Evolutionary conservation across 345 rosid species (phyloP).

Genomic region (Linum lewisii): DNA sequence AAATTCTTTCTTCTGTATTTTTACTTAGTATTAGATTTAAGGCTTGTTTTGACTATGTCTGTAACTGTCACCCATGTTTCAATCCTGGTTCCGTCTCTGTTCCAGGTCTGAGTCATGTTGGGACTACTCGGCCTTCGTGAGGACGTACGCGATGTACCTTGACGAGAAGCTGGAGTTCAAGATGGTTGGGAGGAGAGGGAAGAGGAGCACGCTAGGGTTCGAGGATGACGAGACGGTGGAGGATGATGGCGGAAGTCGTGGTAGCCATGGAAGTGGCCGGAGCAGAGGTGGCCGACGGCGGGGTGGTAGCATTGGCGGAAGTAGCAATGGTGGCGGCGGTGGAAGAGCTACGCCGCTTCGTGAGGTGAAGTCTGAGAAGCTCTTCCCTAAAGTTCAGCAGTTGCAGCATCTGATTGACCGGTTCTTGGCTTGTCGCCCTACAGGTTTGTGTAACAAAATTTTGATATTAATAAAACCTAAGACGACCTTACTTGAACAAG

Average conservation of each 20-base stretch:
- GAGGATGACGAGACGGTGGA: constrained; percentile 40
- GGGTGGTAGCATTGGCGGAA: constrained; percentile 1
- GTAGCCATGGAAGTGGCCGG: not conserved
- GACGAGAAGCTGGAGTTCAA: constrained; percentile 67
- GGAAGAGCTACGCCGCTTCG: constrained; percentile 34
- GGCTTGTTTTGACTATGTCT: no score
- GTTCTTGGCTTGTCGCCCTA: constrained; percentile 75
- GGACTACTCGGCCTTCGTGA: constrained; percentile 82
- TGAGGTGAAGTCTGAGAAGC: constrained; percentile 52
- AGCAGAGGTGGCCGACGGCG: not conserved
- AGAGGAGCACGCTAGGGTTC: constrained; percentile 29
- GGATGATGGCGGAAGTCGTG: constrained; percentile 6
- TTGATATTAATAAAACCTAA: no score
- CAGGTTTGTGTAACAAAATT: constrained; percentile 56
- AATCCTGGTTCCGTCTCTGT: no score
- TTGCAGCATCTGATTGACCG: constrained; percentile 77
- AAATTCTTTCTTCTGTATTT: no score
- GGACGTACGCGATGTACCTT: constrained; percentile 65
- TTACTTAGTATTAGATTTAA: no score
- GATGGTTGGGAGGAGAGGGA: constrained; percentile 59
- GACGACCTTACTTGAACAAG: no score
- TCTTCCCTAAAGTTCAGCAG: constrained; percentile 54
- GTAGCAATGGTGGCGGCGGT: constrained; percentile 1
- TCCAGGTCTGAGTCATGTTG: constrained; percentile 23
- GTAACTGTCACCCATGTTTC: no score